phyloP scores from a whole-genome alignment of 257 asterid genomes.

The Nemophila menziesii region DNA sequence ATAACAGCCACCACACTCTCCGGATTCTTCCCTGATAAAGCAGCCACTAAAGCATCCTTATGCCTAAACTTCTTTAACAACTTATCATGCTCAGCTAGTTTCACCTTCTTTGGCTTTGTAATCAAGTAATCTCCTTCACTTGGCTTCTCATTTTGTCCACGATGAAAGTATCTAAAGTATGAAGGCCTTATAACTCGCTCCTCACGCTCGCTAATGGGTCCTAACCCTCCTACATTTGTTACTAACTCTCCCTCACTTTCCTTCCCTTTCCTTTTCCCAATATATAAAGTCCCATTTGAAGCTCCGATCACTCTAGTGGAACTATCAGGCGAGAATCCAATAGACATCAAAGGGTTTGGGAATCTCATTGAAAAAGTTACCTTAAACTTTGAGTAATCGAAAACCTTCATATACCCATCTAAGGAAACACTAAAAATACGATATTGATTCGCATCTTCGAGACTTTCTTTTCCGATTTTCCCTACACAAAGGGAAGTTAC shows the following conservation, averaged over 20 bases:
- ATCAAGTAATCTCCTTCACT: constrained; percentile 55
- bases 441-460: constrained; percentile 43
- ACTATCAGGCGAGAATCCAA: constrained; percentile 73
- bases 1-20: constrained; percentile 72
- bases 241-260: constrained; percentile 16
- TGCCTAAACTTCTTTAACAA: constrained; percentile 73
- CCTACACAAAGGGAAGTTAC: constrained; percentile 75
- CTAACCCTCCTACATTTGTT: constrained; percentile 29
- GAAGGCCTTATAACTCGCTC: constrained; percentile 59
- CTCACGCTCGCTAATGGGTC: constrained; percentile 28
- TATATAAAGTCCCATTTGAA: constrained; percentile 57
- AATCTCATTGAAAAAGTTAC: constrained; percentile 77
- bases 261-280: constrained; percentile 58
- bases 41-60: constrained; percentile 66
- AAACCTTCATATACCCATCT: constrained; percentile 89
- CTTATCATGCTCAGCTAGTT: constrained; percentile 64
- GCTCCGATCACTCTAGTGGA: constrained; percentile 68
- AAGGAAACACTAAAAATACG: constrained; percentile 71
- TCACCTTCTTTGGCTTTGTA: constrained; percentile 53
- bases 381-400: constrained; percentile 72
- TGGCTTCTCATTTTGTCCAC: constrained; percentile 79
- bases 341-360: constrained; percentile 59
- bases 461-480: constrained; percentile 35
- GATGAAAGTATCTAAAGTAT: constrained; percentile 65
- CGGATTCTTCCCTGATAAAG: constrained; percentile 45